Percentiles rank a stretch among this genome's conserved stretches.
Evolutionary conservation across 2,329 filamentous ascomycete genomes (phyloP).

Genomic region (Daldinia sp.): DNA sequence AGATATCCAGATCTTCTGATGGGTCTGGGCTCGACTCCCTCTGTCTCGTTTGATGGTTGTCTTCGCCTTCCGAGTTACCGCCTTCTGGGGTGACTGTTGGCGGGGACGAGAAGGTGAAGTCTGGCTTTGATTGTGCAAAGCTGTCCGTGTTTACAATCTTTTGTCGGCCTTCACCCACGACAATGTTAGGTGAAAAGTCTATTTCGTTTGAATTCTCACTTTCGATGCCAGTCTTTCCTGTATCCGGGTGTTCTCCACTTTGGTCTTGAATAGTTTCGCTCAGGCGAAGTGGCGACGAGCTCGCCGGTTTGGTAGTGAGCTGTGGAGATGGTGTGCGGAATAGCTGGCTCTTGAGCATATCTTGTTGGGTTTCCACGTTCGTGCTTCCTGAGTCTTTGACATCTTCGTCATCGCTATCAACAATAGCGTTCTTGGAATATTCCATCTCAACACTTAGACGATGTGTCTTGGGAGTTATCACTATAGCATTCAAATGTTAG

Average conservation of each 20-base stretch:
- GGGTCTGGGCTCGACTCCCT: slow-evolving; percentile 21
- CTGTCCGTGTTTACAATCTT: slow-evolving; percentile 12
- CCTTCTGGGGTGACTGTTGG: slow-evolving; percentile 33
- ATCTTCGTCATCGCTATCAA: slow-evolving; percentile 40
- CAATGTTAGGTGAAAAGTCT: not conserved
- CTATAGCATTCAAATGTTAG: slow-evolving; percentile 23
- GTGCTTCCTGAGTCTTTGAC: slow-evolving; percentile 25
- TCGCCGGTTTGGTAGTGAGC: slow-evolving; percentile 20
- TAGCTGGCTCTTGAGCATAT: slow-evolving; percentile 24
- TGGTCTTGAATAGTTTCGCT: slow-evolving; percentile 30
- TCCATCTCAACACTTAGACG: slow-evolving; percentile 34
- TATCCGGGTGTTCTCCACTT: not conserved
- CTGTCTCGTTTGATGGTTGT: not conserved
- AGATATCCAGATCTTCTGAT: slow-evolving; percentile 18
- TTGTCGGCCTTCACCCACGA: not conserved
- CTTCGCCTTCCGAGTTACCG: slow-evolving; percentile 17
- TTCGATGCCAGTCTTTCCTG: not conserved
- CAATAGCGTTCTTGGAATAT: slow-evolving; percentile 24
- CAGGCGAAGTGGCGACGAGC: slow-evolving; percentile 35
- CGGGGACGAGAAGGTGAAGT: slow-evolving; percentile 48
- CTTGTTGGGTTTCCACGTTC: slow-evolving; percentile 27
- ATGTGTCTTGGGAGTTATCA: slow-evolving; percentile 48
- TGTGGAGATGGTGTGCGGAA: slow-evolving; percentile 35
- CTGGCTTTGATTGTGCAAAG: slow-evolving; percentile 47
- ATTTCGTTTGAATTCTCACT: not conserved